A percentile compares a stretch with the other conserved stretches of the same genome.
These are phyloP conservation scores for Dactylellina leptospora DNA, from an alignment of 2,329 filamentous ascomycete species.

Conservation along the genomic window DNA sequence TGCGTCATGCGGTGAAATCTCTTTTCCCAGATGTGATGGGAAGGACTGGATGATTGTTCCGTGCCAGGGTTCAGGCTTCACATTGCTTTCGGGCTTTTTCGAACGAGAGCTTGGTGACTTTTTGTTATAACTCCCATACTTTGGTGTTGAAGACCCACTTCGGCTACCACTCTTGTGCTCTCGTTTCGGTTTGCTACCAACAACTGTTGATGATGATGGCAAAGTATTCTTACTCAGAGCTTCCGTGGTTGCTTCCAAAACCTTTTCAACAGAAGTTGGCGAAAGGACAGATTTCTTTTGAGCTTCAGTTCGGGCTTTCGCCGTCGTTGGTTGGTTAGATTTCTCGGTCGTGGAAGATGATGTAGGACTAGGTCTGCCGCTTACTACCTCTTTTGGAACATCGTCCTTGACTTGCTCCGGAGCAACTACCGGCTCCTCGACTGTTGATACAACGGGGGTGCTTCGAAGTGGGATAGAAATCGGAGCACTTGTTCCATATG, in stretches of 20 bases:
- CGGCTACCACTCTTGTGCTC: conserved; percentile 42
- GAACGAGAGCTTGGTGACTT: conserved; percentile 48
- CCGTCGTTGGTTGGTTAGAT: conserved; percentile 52
- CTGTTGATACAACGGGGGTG: conserved; percentile 26
- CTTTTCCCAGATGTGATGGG: conserved; percentile 36
- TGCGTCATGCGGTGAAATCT: conserved; percentile 28
- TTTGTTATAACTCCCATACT: conserved; percentile 48
- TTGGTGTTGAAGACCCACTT: conserved; percentile 49
- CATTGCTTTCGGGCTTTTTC: conserved; percentile 39
- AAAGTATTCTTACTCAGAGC: conserved; percentile 49
- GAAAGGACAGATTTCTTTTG: conserved; percentile 54
- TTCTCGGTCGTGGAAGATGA: conserved; percentile 53
- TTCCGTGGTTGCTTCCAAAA: conserved; percentile 54
- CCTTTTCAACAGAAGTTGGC: conserved; percentile 54
- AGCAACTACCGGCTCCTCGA: conserved; percentile 45
- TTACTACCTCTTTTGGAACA: conserved; percentile 54
- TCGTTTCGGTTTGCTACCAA: conserved; percentile 39
- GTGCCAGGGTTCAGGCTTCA: conserved; percentile 47
- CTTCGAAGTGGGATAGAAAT: conserved; percentile 44
- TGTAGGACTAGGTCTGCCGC: conserved; percentile 54
- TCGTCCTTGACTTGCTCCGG: conserved; percentile 52
- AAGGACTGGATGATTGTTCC: conserved; percentile 45
- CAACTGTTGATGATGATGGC: conserved; percentile 43
- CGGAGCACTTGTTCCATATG: conserved; percentile 45
- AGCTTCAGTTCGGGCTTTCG: conserved; percentile 53